Evolutionary conservation across 306 rosid species (phyloP).

Genomic region (Cucurbita ficifolia): DNA sequence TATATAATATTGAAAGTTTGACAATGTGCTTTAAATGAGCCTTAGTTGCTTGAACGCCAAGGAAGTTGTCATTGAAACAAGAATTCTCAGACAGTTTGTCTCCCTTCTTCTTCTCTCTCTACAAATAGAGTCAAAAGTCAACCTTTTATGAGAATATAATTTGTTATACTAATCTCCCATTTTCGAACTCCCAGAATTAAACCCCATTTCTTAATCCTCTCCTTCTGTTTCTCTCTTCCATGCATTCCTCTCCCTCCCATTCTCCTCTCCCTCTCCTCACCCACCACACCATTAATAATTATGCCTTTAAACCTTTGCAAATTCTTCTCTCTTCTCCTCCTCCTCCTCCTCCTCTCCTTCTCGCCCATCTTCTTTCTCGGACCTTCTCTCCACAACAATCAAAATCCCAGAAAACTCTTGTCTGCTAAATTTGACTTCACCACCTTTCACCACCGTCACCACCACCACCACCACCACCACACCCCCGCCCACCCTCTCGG

Average conservation of each 20-base stretch:
- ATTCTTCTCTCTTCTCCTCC: conserved; percentile 10
- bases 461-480: neutral
- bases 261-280: neutral
- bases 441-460: conserved; percentile 26
- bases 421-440: conserved; percentile 39
- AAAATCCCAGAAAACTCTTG: conserved; percentile 27
- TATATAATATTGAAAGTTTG: conserved; percentile 41
- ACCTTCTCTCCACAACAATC: conserved; percentile 7
- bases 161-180: conserved; percentile 34
- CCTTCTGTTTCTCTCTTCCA: conserved; percentile 12
- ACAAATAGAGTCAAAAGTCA: conserved; percentile 54
- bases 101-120: conserved; percentile 25
- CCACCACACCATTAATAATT: conserved; percentile 10
- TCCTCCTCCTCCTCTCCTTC: conserved; percentile 31
- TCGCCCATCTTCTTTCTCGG: conserved; percentile 22
- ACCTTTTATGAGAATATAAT: conserved; percentile 22
- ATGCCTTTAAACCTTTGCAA: conserved; percentile 27
- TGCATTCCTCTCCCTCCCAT: conserved; percentile 32
- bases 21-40: conserved; percentile 34
- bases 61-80: conserved; percentile 68
- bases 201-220: conserved; percentile 2
- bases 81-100: conserved; percentile 56
- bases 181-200: conserved; percentile 15
- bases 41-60: conserved; percentile 78
- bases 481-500: conserved; percentile 9